phyloP scores from a whole-genome alignment of 192 early-diverging fungal species.

The Rhizoclosmatium sp. region DNA sequence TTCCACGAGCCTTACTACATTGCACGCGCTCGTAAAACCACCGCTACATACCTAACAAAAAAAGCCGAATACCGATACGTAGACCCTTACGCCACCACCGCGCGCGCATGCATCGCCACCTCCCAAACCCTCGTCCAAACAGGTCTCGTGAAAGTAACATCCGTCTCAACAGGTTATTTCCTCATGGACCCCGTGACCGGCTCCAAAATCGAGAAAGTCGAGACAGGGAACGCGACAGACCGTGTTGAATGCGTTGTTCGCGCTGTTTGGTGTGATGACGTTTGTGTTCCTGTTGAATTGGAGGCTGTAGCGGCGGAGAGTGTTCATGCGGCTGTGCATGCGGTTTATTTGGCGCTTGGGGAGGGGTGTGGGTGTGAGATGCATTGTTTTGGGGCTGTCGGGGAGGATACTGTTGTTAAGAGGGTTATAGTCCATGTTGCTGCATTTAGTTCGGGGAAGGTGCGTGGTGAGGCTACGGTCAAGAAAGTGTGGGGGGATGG shows the following conservation, averaged over 20 bases:
- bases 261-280: slow-evolving; percentile 61
- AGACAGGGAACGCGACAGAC: slow-evolving; percentile 54
- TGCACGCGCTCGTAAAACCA: slow-evolving; percentile 53
- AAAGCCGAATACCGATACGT: slow-evolving; percentile 53
- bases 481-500: slow-evolving; percentile 45
- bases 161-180: slow-evolving; percentile 65
- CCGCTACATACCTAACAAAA: slow-evolving; percentile 61
- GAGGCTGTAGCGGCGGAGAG: slow-evolving; percentile 3
- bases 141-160: slow-evolving; percentile 47
- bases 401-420: not conserved
- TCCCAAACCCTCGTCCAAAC: slow-evolving; percentile 38
- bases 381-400: slow-evolving; percentile 30
- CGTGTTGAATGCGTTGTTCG: slow-evolving; percentile 45
- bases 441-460: slow-evolving; percentile 53
- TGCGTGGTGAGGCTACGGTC: slow-evolving; percentile 34
- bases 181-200: slow-evolving; percentile 56
- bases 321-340: slow-evolving; percentile 63
- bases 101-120: slow-evolving; percentile 6
- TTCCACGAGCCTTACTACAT: slow-evolving; percentile 47
- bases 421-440: not conserved
- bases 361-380: slow-evolving; percentile 31
- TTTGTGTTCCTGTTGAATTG: not conserved
- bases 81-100: not conserved
- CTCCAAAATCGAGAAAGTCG: slow-evolving; percentile 43
- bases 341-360: slow-evolving; percentile 44